A percentile compares a stretch with the other conserved stretches of the same genome.
Evolutionary conservation across 305 asterid genomes (phyloP).

Genomic region (Solanum aculeatissimum): DNA sequence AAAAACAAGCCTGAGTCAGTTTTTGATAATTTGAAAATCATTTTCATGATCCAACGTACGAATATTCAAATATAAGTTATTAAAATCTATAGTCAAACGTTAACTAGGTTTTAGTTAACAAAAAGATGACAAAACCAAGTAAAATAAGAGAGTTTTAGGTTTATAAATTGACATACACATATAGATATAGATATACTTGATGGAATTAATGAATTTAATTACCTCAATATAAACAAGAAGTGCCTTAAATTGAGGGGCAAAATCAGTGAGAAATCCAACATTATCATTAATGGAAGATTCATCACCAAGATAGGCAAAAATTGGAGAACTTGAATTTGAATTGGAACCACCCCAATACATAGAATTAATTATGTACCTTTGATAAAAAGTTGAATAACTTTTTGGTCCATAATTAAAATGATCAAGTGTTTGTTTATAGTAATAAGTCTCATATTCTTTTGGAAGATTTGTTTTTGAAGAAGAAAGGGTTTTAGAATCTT

Average conservation of each 20-base stretch:
- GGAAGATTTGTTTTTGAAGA: not conserved
- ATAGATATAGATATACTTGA: too few relatives aligned
- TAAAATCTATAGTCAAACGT: too few relatives aligned
- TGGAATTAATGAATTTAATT: not conserved
- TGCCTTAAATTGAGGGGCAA: slow-evolving; percentile 54
- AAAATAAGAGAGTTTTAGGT: too few relatives aligned
- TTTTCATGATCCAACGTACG: too few relatives aligned
- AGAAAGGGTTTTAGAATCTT: not conserved
- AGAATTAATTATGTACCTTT: slow-evolving; percentile 34
- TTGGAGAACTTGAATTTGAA: slow-evolving; percentile 41
- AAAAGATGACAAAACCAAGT: too few relatives aligned
- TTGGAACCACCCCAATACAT: slow-evolving; percentile 48
- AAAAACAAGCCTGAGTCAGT: too few relatives aligned
- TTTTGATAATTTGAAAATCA: too few relatives aligned
- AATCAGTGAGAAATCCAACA: slow-evolving; percentile 45
- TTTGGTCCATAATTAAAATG: slow-evolving; percentile 55
- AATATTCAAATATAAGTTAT: too few relatives aligned
- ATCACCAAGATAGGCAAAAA: slow-evolving; percentile 58
- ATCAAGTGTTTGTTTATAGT: slow-evolving; percentile 53
- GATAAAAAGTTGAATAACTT: slow-evolving; percentile 48
- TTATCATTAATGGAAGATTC: slow-evolving; percentile 29
- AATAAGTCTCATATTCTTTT: slow-evolving; percentile 16
- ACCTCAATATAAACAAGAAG: slow-evolving; percentile 64
- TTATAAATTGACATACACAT: too few relatives aligned
- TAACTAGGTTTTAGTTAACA: too few relatives aligned